These are phyloP conservation scores for Trichomonas tenax DNA, from an alignment of 208 protist species.

Conservation along the genomic window DNA sequence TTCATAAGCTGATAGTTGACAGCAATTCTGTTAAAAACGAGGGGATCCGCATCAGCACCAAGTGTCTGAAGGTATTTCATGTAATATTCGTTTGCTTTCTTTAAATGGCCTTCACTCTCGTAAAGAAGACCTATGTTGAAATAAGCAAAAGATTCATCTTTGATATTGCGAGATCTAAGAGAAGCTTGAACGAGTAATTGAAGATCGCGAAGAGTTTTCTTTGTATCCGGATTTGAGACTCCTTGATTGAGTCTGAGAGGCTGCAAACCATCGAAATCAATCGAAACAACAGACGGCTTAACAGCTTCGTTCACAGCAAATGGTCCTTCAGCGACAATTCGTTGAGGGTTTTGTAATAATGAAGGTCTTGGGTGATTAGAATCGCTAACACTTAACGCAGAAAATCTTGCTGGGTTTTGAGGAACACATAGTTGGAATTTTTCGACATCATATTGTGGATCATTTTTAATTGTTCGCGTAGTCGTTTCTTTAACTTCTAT, in stretches of 20 bases:
- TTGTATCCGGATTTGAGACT: not conserved
- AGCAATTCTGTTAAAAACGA: not conserved
- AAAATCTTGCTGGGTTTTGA: not conserved
- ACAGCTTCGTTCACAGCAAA: not conserved
- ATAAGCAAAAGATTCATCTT: not conserved
- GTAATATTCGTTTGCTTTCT: not conserved
- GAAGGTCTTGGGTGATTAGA: not conserved
- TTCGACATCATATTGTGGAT: not conserved
- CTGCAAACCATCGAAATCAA: not conserved
- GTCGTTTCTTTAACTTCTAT: not conserved
- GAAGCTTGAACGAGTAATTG: not conserved
- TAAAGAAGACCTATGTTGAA: slow-evolving; percentile 7
- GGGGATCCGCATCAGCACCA: not conserved
- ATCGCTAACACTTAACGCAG: not conserved
- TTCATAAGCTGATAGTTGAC: not conserved
- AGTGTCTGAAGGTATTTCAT: slow-evolving; percentile 1
- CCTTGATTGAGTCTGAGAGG: not conserved
- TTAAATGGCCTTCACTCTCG: not conserved
- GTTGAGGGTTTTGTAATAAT: not conserved
- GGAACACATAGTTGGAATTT: not conserved
- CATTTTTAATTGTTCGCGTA: not conserved
- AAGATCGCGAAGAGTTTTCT: slow-evolving; percentile 16
- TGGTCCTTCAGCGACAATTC: not conserved
- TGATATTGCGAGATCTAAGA: not conserved
- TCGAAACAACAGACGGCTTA: not conserved